These are phyloP conservation scores for Orbilia quercus DNA, from an alignment of 2,329 filamentous ascomycete species.

Conservation along the genomic window DNA sequence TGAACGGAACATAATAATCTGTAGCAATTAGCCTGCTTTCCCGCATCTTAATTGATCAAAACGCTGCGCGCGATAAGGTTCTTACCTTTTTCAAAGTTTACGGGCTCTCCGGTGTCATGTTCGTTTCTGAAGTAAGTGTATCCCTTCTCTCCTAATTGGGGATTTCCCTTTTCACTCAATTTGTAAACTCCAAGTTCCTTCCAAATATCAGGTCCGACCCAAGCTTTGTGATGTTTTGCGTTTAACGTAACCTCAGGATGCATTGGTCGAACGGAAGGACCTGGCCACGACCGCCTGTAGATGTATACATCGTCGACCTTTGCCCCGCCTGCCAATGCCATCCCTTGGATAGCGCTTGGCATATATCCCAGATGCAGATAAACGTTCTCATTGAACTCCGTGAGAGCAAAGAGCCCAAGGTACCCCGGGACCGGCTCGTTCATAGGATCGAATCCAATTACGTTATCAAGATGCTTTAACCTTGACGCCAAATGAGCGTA, in stretches of 20 bases:
- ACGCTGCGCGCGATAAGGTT: neutral
- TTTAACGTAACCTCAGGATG: constrained; percentile 62
- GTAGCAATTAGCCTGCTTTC: neutral
- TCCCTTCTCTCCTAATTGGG: constrained; percentile 59
- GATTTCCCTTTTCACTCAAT: constrained; percentile 62
- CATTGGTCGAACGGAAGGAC: constrained; percentile 63
- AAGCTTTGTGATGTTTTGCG: constrained; percentile 62
- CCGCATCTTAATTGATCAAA: neutral
- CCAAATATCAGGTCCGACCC: constrained; percentile 62
- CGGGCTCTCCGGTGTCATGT: constrained; percentile 62
- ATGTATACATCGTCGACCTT: constrained; percentile 62
- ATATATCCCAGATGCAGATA: constrained; percentile 65
- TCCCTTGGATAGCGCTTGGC: constrained; percentile 63
- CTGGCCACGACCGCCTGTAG: constrained; percentile 65
- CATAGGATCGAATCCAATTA: constrained; percentile 64
- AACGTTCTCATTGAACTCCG: constrained; percentile 65
- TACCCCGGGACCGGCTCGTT: constrained; percentile 65
- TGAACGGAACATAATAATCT: constrained; percentile 65
- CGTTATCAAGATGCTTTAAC: constrained; percentile 58
- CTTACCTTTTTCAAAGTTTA: constrained; percentile 63
- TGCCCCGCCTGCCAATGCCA: constrained; percentile 64
- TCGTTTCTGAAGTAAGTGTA: constrained; percentile 63
- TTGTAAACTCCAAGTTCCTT: constrained; percentile 62
- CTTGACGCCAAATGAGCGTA: constrained; percentile 82
- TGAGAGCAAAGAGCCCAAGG: constrained; percentile 63